A percentile compares a stretch with the other conserved stretches of the same genome.
Conservation (phyloP, 2,329 filamentous ascomycete species). For the Calonectria ilicicola region DNA sequence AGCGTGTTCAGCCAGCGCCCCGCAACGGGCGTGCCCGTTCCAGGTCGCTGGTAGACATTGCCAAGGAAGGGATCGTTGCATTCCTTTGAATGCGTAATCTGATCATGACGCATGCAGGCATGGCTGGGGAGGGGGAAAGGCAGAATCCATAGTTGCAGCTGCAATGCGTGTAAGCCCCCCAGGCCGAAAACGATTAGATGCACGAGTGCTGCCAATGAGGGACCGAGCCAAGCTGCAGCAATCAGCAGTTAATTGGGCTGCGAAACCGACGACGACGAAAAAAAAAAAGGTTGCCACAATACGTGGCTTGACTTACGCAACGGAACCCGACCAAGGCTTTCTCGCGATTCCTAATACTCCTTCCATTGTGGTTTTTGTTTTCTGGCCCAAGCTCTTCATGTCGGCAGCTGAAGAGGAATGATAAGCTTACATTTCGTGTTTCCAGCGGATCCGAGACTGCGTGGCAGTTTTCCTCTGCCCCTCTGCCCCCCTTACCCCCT, state of each 20-base stretch:
- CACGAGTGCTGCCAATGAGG: background rate
- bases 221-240: background rate
- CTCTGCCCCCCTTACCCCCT: background rate
- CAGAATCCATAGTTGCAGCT: background rate
- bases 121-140: background rate
- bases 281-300: background rate
- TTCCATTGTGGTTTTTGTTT: background rate
- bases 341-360: background rate
- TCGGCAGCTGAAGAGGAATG: slow-evolving; percentile 2
- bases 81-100: slow-evolving; percentile 2
- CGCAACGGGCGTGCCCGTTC: slow-evolving; percentile 6
- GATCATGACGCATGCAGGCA: slow-evolving; percentile 2
- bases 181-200: background rate
- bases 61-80: slow-evolving; percentile 4
- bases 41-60: background rate
- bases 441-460: background rate
- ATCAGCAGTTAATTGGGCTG: background rate
- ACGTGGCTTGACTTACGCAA: background rate
- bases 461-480: background rate
- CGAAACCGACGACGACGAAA: background rate
- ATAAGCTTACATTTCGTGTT: slow-evolving; percentile 3
- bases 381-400: background rate
- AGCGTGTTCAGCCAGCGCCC: background rate
- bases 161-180: background rate
- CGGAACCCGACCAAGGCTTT: background rate